phyloP scores from a whole-genome alignment of 331 rosid genomes.

The Saraca asoca region DNA sequence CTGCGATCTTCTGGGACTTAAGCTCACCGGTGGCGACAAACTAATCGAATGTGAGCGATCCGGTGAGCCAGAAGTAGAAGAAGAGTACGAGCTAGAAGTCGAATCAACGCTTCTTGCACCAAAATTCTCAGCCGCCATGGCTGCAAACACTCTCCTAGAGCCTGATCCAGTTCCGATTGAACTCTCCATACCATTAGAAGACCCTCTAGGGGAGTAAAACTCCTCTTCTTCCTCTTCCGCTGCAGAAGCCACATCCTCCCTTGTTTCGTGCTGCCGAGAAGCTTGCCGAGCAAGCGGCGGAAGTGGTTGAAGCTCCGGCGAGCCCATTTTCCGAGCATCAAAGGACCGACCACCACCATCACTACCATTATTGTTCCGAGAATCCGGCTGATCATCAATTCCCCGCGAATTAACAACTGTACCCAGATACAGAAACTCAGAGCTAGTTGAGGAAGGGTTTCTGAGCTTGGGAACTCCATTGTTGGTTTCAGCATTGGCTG shows the following conservation, averaged over 20 bases:
- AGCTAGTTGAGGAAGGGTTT: slow-evolving; percentile 55
- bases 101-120: slow-evolving; percentile 61
- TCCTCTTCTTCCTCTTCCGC: slow-evolving; percentile 65
- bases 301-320: slow-evolving; percentile 74
- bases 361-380: slow-evolving; percentile 13
- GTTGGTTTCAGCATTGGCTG: slow-evolving; percentile 36
- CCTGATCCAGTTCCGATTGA: slow-evolving; percentile 53
- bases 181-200: slow-evolving; percentile 53
- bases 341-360: neutral
- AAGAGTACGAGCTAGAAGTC: slow-evolving; percentile 56
- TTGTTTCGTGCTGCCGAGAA: slow-evolving; percentile 26
- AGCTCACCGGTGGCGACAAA: slow-evolving; percentile 62
- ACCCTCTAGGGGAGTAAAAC: slow-evolving; percentile 87
- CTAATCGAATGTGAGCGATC: slow-evolving; percentile 49
- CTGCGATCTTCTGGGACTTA: slow-evolving; percentile 56
- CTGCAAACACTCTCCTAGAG: slow-evolving; percentile 50
- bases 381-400: slow-evolving; percentile 36
- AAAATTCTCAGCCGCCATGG: slow-evolving; percentile 47
- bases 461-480: slow-evolving; percentile 38
- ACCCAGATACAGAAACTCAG: slow-evolving; percentile 92
- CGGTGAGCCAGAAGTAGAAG: slow-evolving; percentile 73
- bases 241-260: slow-evolving; percentile 11
- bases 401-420: slow-evolving; percentile 62
- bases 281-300: slow-evolving; percentile 79
- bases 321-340: slow-evolving; percentile 59